These are phyloP conservation scores for Haplosporangium gracile DNA, from an alignment of 192 early-diverging fungal genomes.

Conservation along the genomic window DNA sequence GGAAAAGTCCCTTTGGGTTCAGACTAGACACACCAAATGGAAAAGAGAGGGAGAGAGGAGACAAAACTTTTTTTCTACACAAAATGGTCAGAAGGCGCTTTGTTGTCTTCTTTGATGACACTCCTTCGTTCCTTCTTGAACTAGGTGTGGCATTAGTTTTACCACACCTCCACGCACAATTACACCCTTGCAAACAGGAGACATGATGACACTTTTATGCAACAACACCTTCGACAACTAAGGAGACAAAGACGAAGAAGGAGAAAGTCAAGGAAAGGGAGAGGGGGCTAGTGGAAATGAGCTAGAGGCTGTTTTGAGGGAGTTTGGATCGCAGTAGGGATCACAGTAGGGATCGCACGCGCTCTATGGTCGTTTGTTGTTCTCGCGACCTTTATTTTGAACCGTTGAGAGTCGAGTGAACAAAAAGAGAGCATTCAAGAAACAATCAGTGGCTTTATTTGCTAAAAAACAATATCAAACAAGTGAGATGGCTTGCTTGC, in stretches of 20 bases:
- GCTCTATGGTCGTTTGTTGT: not conserved
- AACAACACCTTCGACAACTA: not conserved
- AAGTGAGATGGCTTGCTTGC: not conserved
- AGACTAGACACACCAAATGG: not conserved
- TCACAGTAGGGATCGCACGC: no score
- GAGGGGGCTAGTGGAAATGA: not conserved
- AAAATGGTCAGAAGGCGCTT: not conserved
- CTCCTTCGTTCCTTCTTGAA: not conserved
- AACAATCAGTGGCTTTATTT: not conserved
- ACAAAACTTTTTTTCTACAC: not conserved
- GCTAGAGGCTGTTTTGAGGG: no score
- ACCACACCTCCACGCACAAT: not conserved
- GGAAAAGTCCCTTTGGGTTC: not conserved
- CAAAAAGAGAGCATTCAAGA: not conserved
- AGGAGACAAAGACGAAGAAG: not conserved
- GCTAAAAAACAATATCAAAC: not conserved
- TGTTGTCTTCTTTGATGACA: not conserved
- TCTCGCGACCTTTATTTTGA: not conserved
- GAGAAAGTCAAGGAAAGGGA: not conserved
- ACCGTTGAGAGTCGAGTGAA: not conserved
- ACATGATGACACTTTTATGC: not conserved
- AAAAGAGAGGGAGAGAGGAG: not conserved
- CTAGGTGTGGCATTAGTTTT: not conserved
- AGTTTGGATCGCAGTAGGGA: not conserved
- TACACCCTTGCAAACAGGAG: not conserved